A percentile compares a stretch with the other conserved stretches of the same genome.
These are phyloP conservation scores for Dendrobium catenatum DNA, from an alignment of 106 monocot species.

Conservation along the genomic window DNA sequence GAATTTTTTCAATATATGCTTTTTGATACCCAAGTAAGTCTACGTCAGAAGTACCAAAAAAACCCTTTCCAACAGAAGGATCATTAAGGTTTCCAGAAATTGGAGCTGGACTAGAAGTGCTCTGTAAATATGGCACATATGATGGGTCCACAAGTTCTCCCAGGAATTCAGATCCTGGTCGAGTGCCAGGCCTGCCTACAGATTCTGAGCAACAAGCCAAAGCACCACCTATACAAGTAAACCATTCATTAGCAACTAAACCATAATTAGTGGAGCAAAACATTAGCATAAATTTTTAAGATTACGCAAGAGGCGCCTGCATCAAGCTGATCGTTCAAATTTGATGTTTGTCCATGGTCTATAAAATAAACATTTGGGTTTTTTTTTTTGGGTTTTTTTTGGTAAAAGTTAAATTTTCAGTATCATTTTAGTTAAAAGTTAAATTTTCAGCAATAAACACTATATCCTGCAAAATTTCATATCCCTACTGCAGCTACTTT, in stretches of 20 bases:
- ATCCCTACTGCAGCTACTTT: slow-evolving; percentile 10
- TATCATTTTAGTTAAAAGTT: slow-evolving; percentile 6
- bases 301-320: slow-evolving; percentile 21
- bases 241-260: not conserved
- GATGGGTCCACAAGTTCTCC: slow-evolving; percentile 24
- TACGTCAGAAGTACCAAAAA: slow-evolving; percentile 23
- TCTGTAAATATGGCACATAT: slow-evolving; percentile 41
- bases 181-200: slow-evolving; percentile 22
- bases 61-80: slow-evolving; percentile 28
- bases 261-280: not conserved
- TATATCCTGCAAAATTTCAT: slow-evolving; percentile 16
- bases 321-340: slow-evolving; percentile 31
- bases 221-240: slow-evolving; percentile 15
- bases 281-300: not conserved
- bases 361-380: slow-evolving; percentile 8
- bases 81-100: slow-evolving; percentile 21
- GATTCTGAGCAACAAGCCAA: slow-evolving; percentile 26
- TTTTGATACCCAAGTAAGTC: slow-evolving; percentile 43
- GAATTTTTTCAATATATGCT: slow-evolving; percentile 49
- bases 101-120: slow-evolving; percentile 21
- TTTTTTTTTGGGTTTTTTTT: not conserved
- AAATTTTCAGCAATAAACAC: slow-evolving; percentile 13
- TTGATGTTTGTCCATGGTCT: slow-evolving; percentile 17
- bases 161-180: slow-evolving; percentile 29
- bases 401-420: slow-evolving; percentile 14